A percentile compares a stretch with the other conserved stretches of the same genome.
phyloP scores from a whole-genome alignment of 2,329 filamentous ascomycete species.

The Coleophoma crateriformis region DNA sequence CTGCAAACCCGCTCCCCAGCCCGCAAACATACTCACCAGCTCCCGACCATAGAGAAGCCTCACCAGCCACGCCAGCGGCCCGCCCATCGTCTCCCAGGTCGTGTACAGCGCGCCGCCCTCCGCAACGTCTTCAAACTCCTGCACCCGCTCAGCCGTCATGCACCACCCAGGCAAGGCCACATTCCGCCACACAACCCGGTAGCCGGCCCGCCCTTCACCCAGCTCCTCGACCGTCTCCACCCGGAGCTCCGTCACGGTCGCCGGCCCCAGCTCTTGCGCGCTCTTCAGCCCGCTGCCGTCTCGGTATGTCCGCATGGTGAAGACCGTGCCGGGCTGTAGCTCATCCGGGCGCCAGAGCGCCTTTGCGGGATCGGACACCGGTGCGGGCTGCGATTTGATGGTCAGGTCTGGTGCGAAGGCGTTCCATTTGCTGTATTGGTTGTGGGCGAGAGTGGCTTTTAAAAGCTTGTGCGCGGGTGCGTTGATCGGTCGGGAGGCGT shows the following conservation, averaged over 20 bases:
- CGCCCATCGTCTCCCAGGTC: background rate
- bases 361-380: background rate
- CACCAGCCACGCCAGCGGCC: background rate
- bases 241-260: background rate
- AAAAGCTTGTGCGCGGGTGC: background rate
- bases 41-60: background rate
- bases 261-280: background rate
- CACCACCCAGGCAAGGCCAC: background rate
- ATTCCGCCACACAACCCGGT: background rate
- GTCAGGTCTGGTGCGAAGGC: background rate
- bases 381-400: background rate
- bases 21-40: background rate
- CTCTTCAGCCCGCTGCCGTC: background rate
- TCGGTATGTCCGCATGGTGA: background rate
- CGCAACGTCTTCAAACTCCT: background rate
- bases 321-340: background rate
- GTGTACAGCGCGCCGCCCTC: background rate
- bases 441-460: background rate
- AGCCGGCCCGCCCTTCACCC: background rate
- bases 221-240: background rate
- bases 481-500: background rate
- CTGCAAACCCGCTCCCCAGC: background rate
- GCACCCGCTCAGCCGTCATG: background rate
- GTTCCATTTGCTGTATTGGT: background rate
- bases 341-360: background rate